Conservation (phyloP, 257 asterid species). For the Rhazya stricta region DNA sequence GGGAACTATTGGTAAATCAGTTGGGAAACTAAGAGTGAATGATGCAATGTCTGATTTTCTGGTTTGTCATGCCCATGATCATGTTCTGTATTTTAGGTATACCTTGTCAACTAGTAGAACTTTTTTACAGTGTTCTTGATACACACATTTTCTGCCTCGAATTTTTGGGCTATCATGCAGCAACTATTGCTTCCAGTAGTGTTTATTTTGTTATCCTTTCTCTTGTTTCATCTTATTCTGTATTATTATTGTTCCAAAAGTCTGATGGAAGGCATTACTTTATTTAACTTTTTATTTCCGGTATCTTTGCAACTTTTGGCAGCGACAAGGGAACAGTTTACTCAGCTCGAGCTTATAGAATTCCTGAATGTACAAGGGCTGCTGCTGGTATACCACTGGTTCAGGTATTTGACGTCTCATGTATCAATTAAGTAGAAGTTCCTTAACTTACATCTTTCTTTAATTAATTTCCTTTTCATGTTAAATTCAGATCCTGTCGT, state of each 20-base stretch:
- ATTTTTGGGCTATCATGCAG: background rate
- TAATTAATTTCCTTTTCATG: slow-evolving; percentile 11
- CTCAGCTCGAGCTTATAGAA: slow-evolving; percentile 81
- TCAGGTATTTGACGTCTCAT: slow-evolving; percentile 48
- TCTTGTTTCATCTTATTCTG: background rate
- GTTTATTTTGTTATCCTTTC: background rate
- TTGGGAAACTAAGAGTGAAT: slow-evolving; percentile 84
- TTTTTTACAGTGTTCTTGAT: background rate
- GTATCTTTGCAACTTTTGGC: slow-evolving; percentile 21
- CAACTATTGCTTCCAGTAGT: background rate
- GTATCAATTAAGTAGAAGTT: slow-evolving; percentile 2
- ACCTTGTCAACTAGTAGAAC: slow-evolving; percentile 5
- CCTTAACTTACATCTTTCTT: background rate
- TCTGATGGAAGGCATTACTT: background rate
- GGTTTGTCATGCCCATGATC: slow-evolving; percentile 92
- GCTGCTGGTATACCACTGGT: slow-evolving; percentile 93
- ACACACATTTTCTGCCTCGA: background rate
- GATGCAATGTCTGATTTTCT: slow-evolving; percentile 93
- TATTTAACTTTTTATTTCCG: background rate
- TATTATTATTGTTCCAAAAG: background rate
- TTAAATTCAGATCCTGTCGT: slow-evolving; percentile 64
- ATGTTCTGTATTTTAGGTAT: slow-evolving; percentile 92
- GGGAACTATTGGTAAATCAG: slow-evolving; percentile 96
- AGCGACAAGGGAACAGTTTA: slow-evolving; percentile 94
- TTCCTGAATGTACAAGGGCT: slow-evolving; percentile 92